phyloP scores from a whole-genome alignment of 2,329 filamentous ascomycete genomes.

The Dryadomyces quercivorus region DNA sequence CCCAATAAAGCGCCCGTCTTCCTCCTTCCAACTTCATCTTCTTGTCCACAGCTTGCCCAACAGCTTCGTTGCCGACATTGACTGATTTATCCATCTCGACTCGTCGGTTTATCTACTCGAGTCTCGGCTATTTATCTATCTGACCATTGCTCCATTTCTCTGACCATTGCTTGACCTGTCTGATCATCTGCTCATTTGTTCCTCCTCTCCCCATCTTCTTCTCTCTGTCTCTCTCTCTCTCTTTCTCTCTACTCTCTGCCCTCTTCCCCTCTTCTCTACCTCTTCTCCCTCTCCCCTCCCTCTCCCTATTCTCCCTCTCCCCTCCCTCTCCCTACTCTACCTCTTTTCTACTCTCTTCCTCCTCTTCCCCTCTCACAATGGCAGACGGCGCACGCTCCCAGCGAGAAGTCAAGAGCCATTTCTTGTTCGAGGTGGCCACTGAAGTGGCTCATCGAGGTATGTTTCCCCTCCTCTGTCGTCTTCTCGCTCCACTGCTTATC shows the following conservation, averaged over 20 bases:
- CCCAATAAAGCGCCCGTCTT: background rate
- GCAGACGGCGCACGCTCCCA: conserved; percentile 30
- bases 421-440: conserved; percentile 93
- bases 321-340: background rate
- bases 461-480: background rate
- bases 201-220: background rate
- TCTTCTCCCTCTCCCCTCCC: background rate
- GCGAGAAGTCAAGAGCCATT: conserved; percentile 81
- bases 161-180: background rate
- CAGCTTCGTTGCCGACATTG: background rate
- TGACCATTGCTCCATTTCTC: background rate
- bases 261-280: background rate
- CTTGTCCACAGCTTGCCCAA: background rate
- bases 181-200: background rate
- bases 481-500: background rate
- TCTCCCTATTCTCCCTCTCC: background rate
- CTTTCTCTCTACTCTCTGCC: background rate
- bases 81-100: background rate
- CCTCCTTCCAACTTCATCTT: background rate
- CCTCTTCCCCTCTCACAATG: conserved; percentile 6
- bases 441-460: conserved; percentile 93
- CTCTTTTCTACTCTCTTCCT: background rate
- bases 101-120: no score
- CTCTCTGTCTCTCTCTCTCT: background rate
- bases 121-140: background rate